phyloP scores from a whole-genome alignment of 192 early-diverging fungal genomes.

The Umbelopsis sp. region DNA sequence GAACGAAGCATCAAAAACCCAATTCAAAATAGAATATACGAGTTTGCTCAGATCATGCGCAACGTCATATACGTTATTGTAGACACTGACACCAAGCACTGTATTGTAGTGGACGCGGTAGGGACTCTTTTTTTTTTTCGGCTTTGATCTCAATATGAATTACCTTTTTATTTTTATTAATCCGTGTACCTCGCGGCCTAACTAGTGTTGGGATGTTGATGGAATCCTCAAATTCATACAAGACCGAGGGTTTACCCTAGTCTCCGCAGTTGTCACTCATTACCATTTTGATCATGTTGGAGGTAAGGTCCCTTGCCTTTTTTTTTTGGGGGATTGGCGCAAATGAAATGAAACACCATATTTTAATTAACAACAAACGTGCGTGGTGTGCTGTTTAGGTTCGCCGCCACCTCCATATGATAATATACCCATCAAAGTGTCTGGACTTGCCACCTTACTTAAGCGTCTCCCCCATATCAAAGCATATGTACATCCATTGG shows the following conservation, averaged over 20 bases:
- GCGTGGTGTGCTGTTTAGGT: slow-evolving; percentile 10
- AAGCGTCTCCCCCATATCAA: slow-evolving; percentile 72
- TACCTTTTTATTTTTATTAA: slow-evolving; percentile 71
- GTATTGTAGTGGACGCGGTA: slow-evolving; percentile 84
- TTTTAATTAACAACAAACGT: background rate
- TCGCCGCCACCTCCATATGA: slow-evolving; percentile 85
- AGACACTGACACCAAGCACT: slow-evolving; percentile 66
- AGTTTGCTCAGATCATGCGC: slow-evolving; percentile 78
- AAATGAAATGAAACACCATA: too few species aligned
- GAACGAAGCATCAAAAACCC: slow-evolving; percentile 54
- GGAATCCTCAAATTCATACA: slow-evolving; percentile 68
- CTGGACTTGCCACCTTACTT: slow-evolving; percentile 75
- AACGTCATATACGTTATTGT: slow-evolving; percentile 87
- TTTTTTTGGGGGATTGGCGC: too few species aligned
- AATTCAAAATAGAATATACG: slow-evolving; percentile 74
- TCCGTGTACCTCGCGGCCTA: background rate
- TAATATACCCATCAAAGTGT: slow-evolving; percentile 73
- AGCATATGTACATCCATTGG: slow-evolving; percentile 74
- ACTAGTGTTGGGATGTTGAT: slow-evolving; percentile 92
- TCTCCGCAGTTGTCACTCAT: slow-evolving; percentile 79
- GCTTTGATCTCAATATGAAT: slow-evolving; percentile 55
- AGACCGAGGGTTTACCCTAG: slow-evolving; percentile 63
- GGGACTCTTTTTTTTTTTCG: slow-evolving; percentile 50
- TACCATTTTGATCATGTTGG: slow-evolving; percentile 89
- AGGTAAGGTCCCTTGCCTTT: slow-evolving; percentile 43